Percentiles rank a stretch among this genome's conserved stretches.
These are phyloP conservation scores for Citrus sp. DNA, from an alignment of 345 rosid genomes.

Conservation along the genomic window DNA sequence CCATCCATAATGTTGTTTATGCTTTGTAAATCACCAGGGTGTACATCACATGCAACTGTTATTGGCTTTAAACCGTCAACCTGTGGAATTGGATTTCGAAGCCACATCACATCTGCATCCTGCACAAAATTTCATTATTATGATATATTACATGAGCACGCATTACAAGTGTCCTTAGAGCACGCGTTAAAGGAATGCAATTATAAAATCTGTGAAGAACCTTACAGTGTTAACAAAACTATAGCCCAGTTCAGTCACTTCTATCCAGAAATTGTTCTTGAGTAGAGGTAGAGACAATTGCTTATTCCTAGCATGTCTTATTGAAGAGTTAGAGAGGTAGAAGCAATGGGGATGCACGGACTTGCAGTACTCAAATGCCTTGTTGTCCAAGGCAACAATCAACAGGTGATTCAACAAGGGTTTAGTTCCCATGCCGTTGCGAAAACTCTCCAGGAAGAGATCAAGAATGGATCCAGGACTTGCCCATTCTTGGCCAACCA, in stretches of 20 bases:
- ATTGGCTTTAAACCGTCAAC: not conserved
- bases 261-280: slow-evolving; percentile 14
- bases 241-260: slow-evolving; percentile 40
- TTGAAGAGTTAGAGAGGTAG: slow-evolving; percentile 6
- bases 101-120: slow-evolving; percentile 62
- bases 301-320: not conserved
- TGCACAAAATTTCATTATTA: slow-evolving; percentile 12
- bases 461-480: slow-evolving; percentile 41
- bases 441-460: slow-evolving; percentile 49
- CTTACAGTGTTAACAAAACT: slow-evolving; percentile 43
- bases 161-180: too few species aligned
- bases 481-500: slow-evolving; percentile 40
- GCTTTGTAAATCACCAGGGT: not conserved
- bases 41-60: slow-evolving; percentile 31
- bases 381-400: slow-evolving; percentile 35
- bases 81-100: slow-evolving; percentile 42
- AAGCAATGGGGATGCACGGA: slow-evolving; percentile 42
- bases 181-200: not conserved
- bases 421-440: slow-evolving; percentile 37
- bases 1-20: slow-evolving; percentile 16
- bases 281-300: slow-evolving; percentile 1
- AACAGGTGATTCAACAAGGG: slow-evolving; percentile 45
- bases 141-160: not conserved
- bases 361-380: slow-evolving; percentile 35
- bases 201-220: not conserved